Evolutionary conservation across 208 protist species (phyloP).

Genomic region (Novymonas esmeraldas): DNA sequence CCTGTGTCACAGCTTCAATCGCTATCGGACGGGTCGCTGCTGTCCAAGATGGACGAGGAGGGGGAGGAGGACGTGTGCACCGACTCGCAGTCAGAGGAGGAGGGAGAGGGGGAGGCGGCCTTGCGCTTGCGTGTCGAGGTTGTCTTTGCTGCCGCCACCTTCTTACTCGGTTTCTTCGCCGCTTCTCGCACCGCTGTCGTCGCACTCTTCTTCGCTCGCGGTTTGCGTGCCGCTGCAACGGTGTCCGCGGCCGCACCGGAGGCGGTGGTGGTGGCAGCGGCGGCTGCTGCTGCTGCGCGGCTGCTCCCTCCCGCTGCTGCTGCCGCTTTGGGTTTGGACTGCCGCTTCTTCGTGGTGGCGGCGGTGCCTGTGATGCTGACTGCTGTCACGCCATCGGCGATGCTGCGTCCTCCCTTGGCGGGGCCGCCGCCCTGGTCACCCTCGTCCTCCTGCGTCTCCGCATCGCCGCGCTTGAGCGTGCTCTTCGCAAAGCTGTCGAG

Average conservation of each 20-base stretch:
- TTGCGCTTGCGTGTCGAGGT: slow-evolving; percentile 9
- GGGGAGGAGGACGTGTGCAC: slow-evolving; percentile 2
- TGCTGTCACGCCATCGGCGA: slow-evolving; percentile 25
- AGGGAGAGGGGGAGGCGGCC: neutral
- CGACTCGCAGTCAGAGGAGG: slow-evolving; percentile 22
- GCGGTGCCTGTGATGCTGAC: slow-evolving; percentile 9
- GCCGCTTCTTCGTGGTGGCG: slow-evolving; percentile 4
- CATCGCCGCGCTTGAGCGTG: slow-evolving; percentile 42
- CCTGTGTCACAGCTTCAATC: slow-evolving; percentile 9
- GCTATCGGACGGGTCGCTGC: slow-evolving; percentile 16
- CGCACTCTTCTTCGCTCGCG: slow-evolving; percentile 28
- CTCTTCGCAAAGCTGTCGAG: slow-evolving; percentile 71
- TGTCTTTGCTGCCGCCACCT: neutral
- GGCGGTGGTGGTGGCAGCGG: neutral
- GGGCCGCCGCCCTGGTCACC: slow-evolving; percentile 19
- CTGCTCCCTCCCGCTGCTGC: slow-evolving; percentile 1
- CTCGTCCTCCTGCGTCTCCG: slow-evolving; percentile 14
- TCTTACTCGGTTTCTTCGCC: slow-evolving; percentile 23
- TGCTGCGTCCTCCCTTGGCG: slow-evolving; percentile 9
- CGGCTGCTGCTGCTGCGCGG: neutral
- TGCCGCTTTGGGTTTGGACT: neutral
- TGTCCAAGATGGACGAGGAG: neutral
- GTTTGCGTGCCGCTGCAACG: slow-evolving; percentile 17
- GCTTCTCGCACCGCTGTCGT: slow-evolving; percentile 22
- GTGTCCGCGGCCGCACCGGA: neutral